phyloP scores from a whole-genome alignment of 192 early-diverging fungal genomes.

The Gonapodya sp. region DNA sequence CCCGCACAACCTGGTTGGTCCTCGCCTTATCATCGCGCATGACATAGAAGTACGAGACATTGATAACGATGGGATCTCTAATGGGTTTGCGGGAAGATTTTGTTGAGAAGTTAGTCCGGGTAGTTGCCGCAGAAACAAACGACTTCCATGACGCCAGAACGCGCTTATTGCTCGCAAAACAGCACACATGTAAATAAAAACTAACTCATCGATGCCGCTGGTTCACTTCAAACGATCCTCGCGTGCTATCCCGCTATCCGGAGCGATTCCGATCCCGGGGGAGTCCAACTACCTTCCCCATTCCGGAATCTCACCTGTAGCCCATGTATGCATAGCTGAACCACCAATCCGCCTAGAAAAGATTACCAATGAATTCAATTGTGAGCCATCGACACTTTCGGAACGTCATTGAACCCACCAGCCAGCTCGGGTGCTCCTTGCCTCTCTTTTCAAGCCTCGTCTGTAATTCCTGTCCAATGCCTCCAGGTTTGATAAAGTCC shows the following conservation, averaged over 20 bases:
- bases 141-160: too few species aligned
- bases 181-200: too few species aligned
- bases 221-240: too few species aligned
- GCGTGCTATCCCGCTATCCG: too few species aligned
- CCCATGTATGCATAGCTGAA: neutral
- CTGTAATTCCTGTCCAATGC: constrained; percentile 75
- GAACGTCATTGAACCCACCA: neutral
- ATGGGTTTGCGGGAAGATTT: neutral
- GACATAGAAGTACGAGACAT: constrained; percentile 94
- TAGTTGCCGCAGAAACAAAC: too few species aligned
- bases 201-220: too few species aligned
- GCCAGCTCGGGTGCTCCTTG: constrained; percentile 27
- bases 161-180: too few species aligned
- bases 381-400: too few species aligned
- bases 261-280: too few species aligned
- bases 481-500: constrained; percentile 75
- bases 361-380: neutral
- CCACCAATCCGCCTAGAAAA: constrained; percentile 1
- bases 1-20: neutral
- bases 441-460: constrained; percentile 67
- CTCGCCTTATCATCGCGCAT: constrained; percentile 71
- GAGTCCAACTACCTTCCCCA: too few species aligned
- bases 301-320: neutral
- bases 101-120: too few species aligned
- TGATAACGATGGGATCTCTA: constrained; percentile 30